Conservation (phyloP, 306 rosid genomes). For the Cucumis sativus region DNA sequence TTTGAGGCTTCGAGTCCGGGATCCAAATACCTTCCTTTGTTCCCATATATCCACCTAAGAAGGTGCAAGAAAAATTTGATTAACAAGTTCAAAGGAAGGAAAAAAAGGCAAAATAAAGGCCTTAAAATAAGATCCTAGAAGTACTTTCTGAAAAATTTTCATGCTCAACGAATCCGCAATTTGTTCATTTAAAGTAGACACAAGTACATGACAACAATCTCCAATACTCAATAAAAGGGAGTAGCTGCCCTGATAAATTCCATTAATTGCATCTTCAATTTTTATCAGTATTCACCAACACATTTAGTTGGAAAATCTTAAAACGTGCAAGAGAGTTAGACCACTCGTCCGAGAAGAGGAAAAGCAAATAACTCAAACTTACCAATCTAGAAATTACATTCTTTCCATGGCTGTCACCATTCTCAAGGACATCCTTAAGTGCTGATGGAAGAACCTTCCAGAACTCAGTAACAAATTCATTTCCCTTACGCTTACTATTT, state of each 20-base stretch:
- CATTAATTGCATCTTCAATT: too few relatives aligned
- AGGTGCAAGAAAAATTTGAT: slow-evolving; percentile 5
- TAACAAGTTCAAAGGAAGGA: background rate
- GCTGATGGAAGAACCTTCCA: slow-evolving; percentile 85
- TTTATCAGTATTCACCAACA: background rate
- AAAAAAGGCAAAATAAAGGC: too few relatives aligned
- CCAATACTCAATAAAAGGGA: background rate
- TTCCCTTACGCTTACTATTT: slow-evolving; percentile 88
- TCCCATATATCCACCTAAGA: slow-evolving; percentile 81
- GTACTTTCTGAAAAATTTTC: background rate
- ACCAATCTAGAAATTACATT: slow-evolving; percentile 57
- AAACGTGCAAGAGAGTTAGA: background rate
- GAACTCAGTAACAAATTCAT: slow-evolving; percentile 81
- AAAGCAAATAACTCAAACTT: slow-evolving; percentile 24
- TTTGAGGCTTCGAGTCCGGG: slow-evolving; percentile 52
- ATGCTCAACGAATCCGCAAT: background rate
- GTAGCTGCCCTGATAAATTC: background rate
- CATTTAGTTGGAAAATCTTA: background rate
- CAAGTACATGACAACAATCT: background rate
- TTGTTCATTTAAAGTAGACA: background rate
- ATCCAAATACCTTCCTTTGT: slow-evolving; percentile 76
- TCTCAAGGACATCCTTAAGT: slow-evolving; percentile 45
- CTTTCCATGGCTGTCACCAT: slow-evolving; percentile 53
- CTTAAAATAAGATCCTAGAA: background rate
- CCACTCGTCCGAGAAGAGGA: background rate